phyloP scores from a whole-genome alignment of 2,329 filamentous ascomycete species.

The Beauveria pseudobassiana region DNA sequence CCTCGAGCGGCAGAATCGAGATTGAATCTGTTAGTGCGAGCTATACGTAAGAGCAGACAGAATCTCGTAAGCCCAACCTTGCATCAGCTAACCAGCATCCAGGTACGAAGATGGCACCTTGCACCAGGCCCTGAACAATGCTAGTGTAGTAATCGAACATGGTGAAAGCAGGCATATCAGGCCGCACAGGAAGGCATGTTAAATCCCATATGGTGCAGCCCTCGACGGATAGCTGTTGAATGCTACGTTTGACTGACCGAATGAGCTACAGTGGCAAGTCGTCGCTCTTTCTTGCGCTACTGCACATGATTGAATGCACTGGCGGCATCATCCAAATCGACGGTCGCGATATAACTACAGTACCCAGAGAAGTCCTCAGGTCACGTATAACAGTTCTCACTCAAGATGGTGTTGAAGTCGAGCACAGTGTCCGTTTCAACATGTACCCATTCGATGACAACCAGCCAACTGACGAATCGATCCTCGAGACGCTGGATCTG shows the following conservation, averaged over 20 bases:
- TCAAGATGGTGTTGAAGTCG: neutral
- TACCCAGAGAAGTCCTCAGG: neutral
- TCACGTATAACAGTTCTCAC: neutral
- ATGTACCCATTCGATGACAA: neutral
- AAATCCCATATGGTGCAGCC: too few relatives aligned
- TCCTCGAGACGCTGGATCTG: neutral
- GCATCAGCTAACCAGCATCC: neutral
- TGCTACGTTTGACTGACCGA: neutral
- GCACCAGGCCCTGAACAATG: neutral
- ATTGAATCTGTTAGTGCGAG: neutral
- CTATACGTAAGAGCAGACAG: neutral
- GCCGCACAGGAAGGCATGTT: neutral
- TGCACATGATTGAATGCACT: neutral
- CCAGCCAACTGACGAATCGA: neutral
- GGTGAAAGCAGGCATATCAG: neutral
- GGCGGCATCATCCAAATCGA: neutral
- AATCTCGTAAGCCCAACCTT: too few relatives aligned
- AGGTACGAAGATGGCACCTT: neutral
- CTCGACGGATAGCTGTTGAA: too few relatives aligned
- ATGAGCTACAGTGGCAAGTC: neutral
- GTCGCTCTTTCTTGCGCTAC: neutral
- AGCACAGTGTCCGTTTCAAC: neutral
- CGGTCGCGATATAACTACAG: neutral
- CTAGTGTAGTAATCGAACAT: neutral
- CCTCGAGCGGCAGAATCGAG: neutral